Conservation (phyloP, 441 rosid species). For the Hura crepitans region DNA sequence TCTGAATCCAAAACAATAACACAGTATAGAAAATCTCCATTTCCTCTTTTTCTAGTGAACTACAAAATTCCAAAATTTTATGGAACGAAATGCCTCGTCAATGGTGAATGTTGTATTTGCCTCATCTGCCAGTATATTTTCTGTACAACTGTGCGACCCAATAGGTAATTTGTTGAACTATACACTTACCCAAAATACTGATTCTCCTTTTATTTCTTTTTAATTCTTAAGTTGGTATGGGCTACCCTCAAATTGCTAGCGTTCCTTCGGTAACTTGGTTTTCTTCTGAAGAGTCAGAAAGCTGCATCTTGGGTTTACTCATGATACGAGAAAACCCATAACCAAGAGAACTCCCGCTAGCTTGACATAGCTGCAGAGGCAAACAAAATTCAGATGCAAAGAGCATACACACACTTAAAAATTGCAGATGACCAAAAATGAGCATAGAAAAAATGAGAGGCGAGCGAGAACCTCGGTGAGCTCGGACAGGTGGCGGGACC, state of each 20-base stretch:
- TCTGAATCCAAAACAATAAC: not conserved
- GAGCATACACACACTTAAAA: not conserved
- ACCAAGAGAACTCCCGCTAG: conserved; percentile 87
- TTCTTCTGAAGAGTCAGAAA: conserved; percentile 61
- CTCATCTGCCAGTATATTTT: conserved; percentile 18
- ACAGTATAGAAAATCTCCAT: not conserved
- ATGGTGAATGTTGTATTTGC: not conserved
- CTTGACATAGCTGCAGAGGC: conserved; percentile 62
- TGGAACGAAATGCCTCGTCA: conserved; percentile 2
- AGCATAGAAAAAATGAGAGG: not conserved
- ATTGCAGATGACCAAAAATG: not conserved
- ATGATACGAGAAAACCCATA: conserved; percentile 71
- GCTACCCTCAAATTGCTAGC: conserved; percentile 47
- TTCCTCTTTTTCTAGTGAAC: not conserved
- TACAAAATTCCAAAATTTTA: conserved; percentile 17
- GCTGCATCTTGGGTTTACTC: conserved; percentile 52
- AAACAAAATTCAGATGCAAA: not conserved
- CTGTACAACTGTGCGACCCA: conserved; percentile 39
- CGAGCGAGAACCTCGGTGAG: conserved; percentile 64
- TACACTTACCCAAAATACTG: conserved; percentile 22
- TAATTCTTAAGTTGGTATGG: not conserved
- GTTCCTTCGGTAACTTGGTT: conserved; percentile 65
- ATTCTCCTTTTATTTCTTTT: conserved; percentile 6
- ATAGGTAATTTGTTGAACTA: conserved; percentile 21
- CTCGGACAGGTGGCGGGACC: conserved; percentile 89